Percentiles rank a stretch among this genome's conserved stretches.
Conservation (phyloP, 2,329 filamentous ascomycete species). For the Myriosclerotinia duriaeana region DNA sequence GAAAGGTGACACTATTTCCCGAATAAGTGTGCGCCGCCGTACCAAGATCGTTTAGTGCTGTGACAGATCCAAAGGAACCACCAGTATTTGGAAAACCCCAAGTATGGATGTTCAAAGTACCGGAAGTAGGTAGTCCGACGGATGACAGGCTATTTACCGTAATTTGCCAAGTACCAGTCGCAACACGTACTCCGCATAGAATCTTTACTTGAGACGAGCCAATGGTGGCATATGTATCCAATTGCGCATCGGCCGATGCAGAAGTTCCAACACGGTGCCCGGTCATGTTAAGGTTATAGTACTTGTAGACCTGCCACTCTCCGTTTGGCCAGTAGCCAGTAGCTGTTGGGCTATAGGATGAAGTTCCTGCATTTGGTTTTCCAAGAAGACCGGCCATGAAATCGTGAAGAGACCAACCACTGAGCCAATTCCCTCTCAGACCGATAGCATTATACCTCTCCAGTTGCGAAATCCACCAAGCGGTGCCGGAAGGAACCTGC, state of each 20-base stretch:
- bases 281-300: slow-evolving; percentile 48
- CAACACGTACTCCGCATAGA: slow-evolving; percentile 29
- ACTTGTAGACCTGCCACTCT: slow-evolving; percentile 50
- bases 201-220: slow-evolving; percentile 30
- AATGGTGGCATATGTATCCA: slow-evolving; percentile 34
- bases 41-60: slow-evolving; percentile 38
- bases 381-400: slow-evolving; percentile 32
- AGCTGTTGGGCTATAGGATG: slow-evolving; percentile 27
- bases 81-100: slow-evolving; percentile 36
- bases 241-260: slow-evolving; percentile 33
- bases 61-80: slow-evolving; percentile 31
- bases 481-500: slow-evolving; percentile 26
- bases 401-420: slow-evolving; percentile 26
- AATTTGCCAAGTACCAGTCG: slow-evolving; percentile 34
- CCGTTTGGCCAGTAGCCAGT: slow-evolving; percentile 45
- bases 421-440: slow-evolving; percentile 30
- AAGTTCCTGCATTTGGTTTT: slow-evolving; percentile 28
- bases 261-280: slow-evolving; percentile 44
- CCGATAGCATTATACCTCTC: slow-evolving; percentile 29
- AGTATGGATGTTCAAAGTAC: slow-evolving; percentile 33
- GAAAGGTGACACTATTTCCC: slow-evolving; percentile 42
- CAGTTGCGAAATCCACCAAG: slow-evolving; percentile 30
- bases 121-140: slow-evolving; percentile 30
- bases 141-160: slow-evolving; percentile 30
- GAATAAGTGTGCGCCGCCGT: slow-evolving; percentile 41